Conservation (phyloP, 192 early-diverging fungal genomes). For the Rhizophagus clarus region DNA sequence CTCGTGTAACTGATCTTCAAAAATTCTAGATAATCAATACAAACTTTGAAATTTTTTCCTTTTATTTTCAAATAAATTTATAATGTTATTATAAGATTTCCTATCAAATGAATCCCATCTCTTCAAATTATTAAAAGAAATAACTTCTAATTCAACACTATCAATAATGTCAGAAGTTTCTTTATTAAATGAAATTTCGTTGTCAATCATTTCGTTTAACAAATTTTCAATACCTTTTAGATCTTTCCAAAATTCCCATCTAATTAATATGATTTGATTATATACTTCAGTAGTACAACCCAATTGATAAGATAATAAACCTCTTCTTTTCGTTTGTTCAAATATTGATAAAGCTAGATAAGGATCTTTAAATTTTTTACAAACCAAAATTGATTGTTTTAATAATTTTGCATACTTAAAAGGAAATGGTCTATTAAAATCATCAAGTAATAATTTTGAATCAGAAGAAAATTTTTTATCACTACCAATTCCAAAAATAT, state of each 20-base stretch:
- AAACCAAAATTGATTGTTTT: neutral
- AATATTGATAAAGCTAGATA: constrained; percentile 49
- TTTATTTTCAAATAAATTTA: neutral
- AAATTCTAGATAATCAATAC: neutral
- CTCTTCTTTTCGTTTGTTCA: constrained; percentile 41
- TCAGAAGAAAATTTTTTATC: neutral
- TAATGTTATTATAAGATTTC: neutral
- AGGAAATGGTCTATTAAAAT: neutral
- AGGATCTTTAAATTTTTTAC: constrained; percentile 36
- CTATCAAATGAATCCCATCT: neutral
- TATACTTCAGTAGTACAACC: constrained; percentile 43
- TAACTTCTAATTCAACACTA: constrained; percentile 12
- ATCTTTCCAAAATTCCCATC: constrained; percentile 49
- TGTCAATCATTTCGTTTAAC: constrained; percentile 45
- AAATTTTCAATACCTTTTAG: constrained; percentile 40
- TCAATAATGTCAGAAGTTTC: constrained; percentile 28
- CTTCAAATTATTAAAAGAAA: neutral
- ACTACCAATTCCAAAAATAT: neutral
- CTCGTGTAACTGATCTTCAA: neutral
- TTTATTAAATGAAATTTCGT: constrained; percentile 40
- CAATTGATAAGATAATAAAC: constrained; percentile 39
- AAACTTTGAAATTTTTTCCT: neutral
- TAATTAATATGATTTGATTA: constrained; percentile 35
- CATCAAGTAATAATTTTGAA: neutral
- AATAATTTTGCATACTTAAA: constrained; percentile 3